A percentile compares a stretch with the other conserved stretches of the same genome.
phyloP scores from a whole-genome alignment of 257 asterid species.

The Rauvolfia tetraphylla region DNA sequence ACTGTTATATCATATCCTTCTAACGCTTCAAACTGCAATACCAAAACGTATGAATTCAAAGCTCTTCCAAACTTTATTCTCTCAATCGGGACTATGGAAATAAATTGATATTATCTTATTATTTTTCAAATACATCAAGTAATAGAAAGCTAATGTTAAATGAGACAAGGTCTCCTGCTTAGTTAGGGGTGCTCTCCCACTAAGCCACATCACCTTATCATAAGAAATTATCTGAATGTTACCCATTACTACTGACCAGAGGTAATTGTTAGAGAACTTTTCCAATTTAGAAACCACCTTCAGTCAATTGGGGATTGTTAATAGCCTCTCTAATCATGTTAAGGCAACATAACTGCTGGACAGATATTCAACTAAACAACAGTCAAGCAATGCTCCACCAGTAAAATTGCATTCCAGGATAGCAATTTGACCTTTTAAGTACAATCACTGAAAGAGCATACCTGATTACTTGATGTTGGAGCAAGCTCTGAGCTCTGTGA shows the following conservation, averaged over 20 bases:
- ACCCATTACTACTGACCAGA: background rate
- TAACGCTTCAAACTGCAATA: background rate
- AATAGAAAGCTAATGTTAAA: background rate
- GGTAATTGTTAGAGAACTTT: background rate
- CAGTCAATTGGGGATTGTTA: background rate
- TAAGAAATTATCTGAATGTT: background rate
- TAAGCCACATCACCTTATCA: background rate
- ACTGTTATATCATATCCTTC: background rate
- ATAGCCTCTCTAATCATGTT: background rate
- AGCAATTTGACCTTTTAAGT: background rate
- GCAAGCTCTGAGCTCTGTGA: conserved; percentile 80
- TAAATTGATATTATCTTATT: background rate
- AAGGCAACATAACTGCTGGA: background rate
- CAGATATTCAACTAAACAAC: background rate
- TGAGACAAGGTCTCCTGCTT: background rate
- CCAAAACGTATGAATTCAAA: background rate
- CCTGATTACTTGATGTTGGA: conserved; percentile 98
- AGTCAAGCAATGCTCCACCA: background rate
- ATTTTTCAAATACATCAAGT: background rate
- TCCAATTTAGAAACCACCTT: background rate
- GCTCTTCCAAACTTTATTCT: background rate
- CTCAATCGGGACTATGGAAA: background rate
- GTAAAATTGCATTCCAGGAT: background rate
- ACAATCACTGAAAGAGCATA: conserved; percentile 16
- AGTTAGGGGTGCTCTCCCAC: background rate